phyloP scores from a whole-genome alignment of 1,139 yeast genomes.

The Saccharomyces uvarum region DNA sequence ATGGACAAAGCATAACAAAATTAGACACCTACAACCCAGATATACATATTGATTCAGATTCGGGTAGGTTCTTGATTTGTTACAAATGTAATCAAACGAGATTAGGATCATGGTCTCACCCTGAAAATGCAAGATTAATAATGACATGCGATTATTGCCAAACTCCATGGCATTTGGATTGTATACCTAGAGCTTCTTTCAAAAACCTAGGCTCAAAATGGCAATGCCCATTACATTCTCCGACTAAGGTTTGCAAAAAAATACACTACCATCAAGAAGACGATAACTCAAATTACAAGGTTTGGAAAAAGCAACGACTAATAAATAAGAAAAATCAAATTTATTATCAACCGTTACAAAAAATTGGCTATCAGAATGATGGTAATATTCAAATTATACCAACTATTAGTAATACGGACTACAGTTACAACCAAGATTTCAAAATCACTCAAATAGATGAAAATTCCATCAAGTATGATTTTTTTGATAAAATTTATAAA shows the following conservation, averaged over 20 bases:
- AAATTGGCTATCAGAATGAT: conserved; percentile 56
- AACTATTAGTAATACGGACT: conserved; percentile 31
- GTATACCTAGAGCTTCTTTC: conserved; percentile 71
- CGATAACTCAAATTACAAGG: conserved; percentile 37
- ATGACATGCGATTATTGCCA: conserved; percentile 82
- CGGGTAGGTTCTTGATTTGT: conserved; percentile 55
- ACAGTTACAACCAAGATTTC: conserved; percentile 34
- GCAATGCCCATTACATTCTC: conserved; percentile 86
- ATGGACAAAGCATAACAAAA: conserved; percentile 37
- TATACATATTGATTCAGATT: conserved; percentile 54
- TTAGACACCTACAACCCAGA: conserved; percentile 47
- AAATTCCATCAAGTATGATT: conserved; percentile 65
- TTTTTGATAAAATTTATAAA: conserved; percentile 44
- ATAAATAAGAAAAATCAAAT: conserved; percentile 46
- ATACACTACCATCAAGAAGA: neutral
- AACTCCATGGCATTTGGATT: conserved; percentile 87
- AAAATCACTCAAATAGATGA: conserved; percentile 44
- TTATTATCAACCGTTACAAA: conserved; percentile 47
- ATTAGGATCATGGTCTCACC: conserved; percentile 49
- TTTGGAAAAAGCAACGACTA: conserved; percentile 22
- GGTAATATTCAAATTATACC: conserved; percentile 56
- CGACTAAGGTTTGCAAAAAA: neutral
- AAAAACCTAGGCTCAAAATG: conserved; percentile 77
- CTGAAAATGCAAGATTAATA: conserved; percentile 38
- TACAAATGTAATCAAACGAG: conserved; percentile 53